Evolutionary conservation across 164 flowering plant species (phyloP).

Genomic region (Cinnamomum micranthum): DNA sequence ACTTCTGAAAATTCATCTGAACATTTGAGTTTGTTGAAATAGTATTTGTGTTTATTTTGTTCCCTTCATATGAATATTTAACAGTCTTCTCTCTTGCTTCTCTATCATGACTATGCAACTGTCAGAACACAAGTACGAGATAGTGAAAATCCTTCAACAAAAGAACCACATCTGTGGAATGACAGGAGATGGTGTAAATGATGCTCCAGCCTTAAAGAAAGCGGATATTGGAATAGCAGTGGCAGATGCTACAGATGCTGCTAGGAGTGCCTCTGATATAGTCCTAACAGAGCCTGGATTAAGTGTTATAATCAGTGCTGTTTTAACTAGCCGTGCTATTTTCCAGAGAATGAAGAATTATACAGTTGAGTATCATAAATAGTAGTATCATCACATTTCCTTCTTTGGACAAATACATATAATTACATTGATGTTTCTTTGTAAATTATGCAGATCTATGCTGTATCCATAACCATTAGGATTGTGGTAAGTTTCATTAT

Average conservation of each 20-base stretch:
- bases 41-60: neutral
- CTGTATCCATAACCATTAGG: conserved; percentile 86
- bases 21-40: neutral
- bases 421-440: conserved; percentile 7
- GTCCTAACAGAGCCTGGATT: conserved; percentile 89
- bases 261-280: conserved; percentile 83
- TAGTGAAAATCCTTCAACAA: conserved; percentile 82
- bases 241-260: conserved; percentile 88
- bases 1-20: neutral
- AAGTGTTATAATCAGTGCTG: conserved; percentile 84
- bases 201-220: conserved; percentile 89
- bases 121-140: conserved; percentile 87
- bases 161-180: conserved; percentile 84
- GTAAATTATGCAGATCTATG: conserved; percentile 72
- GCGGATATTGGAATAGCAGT: conserved; percentile 95
- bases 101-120: conserved; percentile 6
- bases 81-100: conserved; percentile 1
- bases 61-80: neutral
- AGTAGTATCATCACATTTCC: neutral
- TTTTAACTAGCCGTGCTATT: conserved; percentile 84
- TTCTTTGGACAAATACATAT: neutral
- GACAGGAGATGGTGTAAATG: conserved; percentile 97
- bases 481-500: conserved; percentile 67
- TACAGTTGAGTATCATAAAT: conserved; percentile 44
- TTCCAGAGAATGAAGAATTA: conserved; percentile 95